Conservation (phyloP, 768 basidiomycete species). For the Agaricus blazei region DNA sequence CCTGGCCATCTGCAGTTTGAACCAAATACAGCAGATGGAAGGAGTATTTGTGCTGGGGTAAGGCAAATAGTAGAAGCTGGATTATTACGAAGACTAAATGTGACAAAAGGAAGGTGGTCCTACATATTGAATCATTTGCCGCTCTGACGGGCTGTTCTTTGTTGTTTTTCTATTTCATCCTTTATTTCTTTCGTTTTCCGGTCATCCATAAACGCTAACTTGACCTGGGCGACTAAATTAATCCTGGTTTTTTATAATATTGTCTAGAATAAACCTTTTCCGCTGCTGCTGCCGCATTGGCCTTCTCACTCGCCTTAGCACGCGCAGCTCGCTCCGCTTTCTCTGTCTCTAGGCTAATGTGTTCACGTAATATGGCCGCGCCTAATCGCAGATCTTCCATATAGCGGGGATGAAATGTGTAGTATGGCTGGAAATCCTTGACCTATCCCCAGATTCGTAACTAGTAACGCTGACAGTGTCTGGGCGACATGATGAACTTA, state of each 20-base stretch:
- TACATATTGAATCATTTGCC: too few species aligned
- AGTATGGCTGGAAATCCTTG: constrained; percentile 67
- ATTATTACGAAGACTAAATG: too few species aligned
- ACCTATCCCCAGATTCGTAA: constrained; percentile 38
- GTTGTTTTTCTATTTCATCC: constrained; percentile 57
- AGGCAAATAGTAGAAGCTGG: too few species aligned
- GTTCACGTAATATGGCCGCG: constrained; percentile 59
- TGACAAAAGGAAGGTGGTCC: too few species aligned
- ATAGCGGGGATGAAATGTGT: constrained; percentile 50
- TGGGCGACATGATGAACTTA: constrained; percentile 18
- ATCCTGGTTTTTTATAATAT: not conserved
- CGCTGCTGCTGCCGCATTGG: constrained; percentile 44
- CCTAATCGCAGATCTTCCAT: constrained; percentile 59
- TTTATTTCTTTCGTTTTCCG: constrained; percentile 49
- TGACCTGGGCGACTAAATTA: constrained; percentile 44
- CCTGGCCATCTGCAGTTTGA: too few species aligned
- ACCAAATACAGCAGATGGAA: too few species aligned
- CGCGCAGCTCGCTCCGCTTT: constrained; percentile 44
- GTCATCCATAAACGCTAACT: constrained; percentile 76
- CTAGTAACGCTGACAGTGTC: not conserved
- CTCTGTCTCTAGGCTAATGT: constrained; percentile 45
- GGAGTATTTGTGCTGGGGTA: too few species aligned
- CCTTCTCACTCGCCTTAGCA: constrained; percentile 55
- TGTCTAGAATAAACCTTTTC: constrained; percentile 39
- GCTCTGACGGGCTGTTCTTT: constrained; percentile 34